A percentile compares a stretch with the other conserved stretches of the same genome.
Evolutionary conservation across 2,329 filamentous ascomycete genomes (phyloP).

Genomic region (Lasiodiplodia citricola): DNA sequence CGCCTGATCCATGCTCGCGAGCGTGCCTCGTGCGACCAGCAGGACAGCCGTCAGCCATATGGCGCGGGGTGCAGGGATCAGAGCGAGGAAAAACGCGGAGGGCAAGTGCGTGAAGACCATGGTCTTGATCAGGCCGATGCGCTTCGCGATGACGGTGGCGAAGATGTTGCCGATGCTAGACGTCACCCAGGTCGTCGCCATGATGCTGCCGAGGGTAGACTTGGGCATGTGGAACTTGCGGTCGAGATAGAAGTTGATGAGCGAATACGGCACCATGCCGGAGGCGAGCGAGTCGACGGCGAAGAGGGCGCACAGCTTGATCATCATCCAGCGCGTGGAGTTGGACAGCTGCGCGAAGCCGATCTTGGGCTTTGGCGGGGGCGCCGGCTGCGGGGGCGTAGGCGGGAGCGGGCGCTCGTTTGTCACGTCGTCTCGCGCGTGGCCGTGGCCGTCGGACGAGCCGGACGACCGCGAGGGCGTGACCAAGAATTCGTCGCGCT

Average conservation of each 20-base stretch:
- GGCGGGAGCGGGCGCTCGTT: slow-evolving; percentile 16
- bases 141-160: slow-evolving; percentile 69
- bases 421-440: slow-evolving; percentile 31
- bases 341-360: slow-evolving; percentile 62
- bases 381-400: slow-evolving; percentile 17
- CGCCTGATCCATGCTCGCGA: slow-evolving; percentile 47
- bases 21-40: slow-evolving; percentile 37
- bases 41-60: slow-evolving; percentile 37
- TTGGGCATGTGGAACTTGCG: slow-evolving; percentile 60
- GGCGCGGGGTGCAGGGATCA: slow-evolving; percentile 32
- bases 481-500: slow-evolving; percentile 31
- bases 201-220: slow-evolving; percentile 59
- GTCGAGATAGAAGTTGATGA: slow-evolving; percentile 63
- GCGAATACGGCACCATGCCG: slow-evolving; percentile 64
- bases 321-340: slow-evolving; percentile 60
- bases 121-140: slow-evolving; percentile 59
- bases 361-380: slow-evolving; percentile 21
- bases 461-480: slow-evolving; percentile 7
- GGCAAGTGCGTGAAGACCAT: slow-evolving; percentile 48
- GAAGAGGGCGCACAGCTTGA: slow-evolving; percentile 70
- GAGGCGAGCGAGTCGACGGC: slow-evolving; percentile 72
- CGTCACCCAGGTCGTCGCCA: slow-evolving; percentile 55
- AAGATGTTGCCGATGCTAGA: slow-evolving; percentile 50
- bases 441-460: slow-evolving; percentile 35
- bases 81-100: slow-evolving; percentile 41